Base-by-base conservation (phyloP, 768 basidiomycete species). In the Tricholoma sp. region DNA sequence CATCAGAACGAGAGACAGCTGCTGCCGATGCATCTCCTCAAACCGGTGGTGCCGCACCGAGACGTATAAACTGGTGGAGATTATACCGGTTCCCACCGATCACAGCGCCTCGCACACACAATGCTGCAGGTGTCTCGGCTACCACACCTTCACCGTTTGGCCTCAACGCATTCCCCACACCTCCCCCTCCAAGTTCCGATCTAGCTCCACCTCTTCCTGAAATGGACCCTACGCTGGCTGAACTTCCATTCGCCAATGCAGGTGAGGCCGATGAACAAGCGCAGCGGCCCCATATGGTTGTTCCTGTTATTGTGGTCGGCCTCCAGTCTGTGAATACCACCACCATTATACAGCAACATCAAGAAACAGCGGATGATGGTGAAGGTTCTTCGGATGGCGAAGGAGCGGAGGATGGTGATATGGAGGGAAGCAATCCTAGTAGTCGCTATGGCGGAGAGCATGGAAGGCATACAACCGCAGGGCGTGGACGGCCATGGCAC, bases 301-400 rank as follows among this genome's bases (percentile, higher is more conserved):
- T 91, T 12, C 90, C 90, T 18, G 88, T 92, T 59, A 90, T 92
- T 59, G 84, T 92, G 55, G 89, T 92, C 24, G 90, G 90, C 8
- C 72, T 92, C 46, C 90, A 91, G 70, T 87, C 85, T 57, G 87
- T 91, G 31, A 80, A 81, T 64, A 70, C 77, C 62, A 67, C 66
- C 34, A 70, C 76, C 76, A 31, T 29, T n/a, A 50, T 50, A 9
- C 47, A 29, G 16, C 69, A 73, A 58, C 72, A 70, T 21, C 69
- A 63, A 46, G 59, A 35, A n/a, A 43, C 45, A 22, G 34, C 37
- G 3, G 57, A 53, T 5, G 56, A 57, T 24, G 29, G 43, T 11
- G 55, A 55, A n/a, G 47, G 32, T 21, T 46, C 43, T 2, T 29
- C 22, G 14, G 53, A 55, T 10, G 27, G 45, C 19, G 53, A 50